phyloP scores from a whole-genome alignment of 1,139 yeast species.

The Kluyveromyces marxianus region DNA sequence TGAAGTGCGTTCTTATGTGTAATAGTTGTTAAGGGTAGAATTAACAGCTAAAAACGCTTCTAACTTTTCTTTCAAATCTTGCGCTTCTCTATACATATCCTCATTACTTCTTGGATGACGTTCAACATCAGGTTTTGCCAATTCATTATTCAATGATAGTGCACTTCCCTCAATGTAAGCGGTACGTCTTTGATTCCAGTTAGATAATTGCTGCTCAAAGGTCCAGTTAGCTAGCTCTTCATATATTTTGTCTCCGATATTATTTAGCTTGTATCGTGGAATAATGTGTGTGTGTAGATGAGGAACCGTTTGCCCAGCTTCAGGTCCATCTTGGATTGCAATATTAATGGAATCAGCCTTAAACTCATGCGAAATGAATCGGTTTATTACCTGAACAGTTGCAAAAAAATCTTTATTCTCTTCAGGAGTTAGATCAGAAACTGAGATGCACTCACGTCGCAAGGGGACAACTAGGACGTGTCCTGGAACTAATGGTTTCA shows the following conservation, averaged over 20 bases:
- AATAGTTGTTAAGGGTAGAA: background rate
- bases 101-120: conserved; percentile 48
- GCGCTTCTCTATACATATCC: conserved; percentile 62
- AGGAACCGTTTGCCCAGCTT: conserved; percentile 90
- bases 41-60: conserved; percentile 2
- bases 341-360: conserved; percentile 77
- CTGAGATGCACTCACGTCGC: conserved; percentile 48
- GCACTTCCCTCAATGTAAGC: conserved; percentile 19
- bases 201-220: conserved; percentile 33
- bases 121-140: conserved; percentile 41
- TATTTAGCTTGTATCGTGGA: conserved; percentile 63
- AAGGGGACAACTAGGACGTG: conserved; percentile 83
- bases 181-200: conserved; percentile 28
- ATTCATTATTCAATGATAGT: conserved; percentile 28
- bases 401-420: conserved; percentile 74
- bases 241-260: conserved; percentile 68
- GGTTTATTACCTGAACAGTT: conserved; percentile 65
- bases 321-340: conserved; percentile 93
- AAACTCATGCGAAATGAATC: conserved; percentile 55
- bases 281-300: conserved; percentile 90
- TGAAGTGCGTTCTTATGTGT: background rate
- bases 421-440: conserved; percentile 59
- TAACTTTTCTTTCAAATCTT: conserved; percentile 31
- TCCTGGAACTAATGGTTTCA: conserved; percentile 87
- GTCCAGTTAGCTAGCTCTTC: conserved; percentile 49